A percentile compares a stretch with the other conserved stretches of the same genome.
Evolutionary conservation across 306 rosid genomes (phyloP).

Genomic region (Calophaca sinica): DNA sequence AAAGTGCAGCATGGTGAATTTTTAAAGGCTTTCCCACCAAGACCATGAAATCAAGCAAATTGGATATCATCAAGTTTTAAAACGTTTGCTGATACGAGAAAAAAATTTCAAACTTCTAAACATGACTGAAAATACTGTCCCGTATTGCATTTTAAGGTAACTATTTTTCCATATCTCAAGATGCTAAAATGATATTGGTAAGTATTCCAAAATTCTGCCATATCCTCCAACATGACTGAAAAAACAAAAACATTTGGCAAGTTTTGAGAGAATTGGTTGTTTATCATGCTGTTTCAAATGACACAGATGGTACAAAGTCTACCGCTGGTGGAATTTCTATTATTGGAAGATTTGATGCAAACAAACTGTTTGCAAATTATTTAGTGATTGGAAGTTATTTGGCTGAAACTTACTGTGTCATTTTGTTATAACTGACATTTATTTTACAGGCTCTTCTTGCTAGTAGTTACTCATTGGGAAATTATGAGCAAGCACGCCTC

Average conservation of each 20-base stretch:
- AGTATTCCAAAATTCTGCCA: background rate
- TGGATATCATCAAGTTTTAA: conserved; percentile 6
- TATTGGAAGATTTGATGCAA: conserved; percentile 10
- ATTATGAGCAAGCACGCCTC: conserved; percentile 75
- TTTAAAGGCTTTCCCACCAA: conserved; percentile 19
- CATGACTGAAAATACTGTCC: conserved; percentile 11
- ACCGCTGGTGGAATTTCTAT: conserved; percentile 6
- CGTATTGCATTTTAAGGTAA: background rate
- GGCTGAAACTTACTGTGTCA: conserved; percentile 36
- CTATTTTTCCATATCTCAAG: conserved; percentile 10
- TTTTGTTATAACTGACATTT: conserved; percentile 28
- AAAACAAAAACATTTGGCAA: background rate
- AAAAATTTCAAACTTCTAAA: conserved; percentile 1
- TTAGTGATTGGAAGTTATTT: conserved; percentile 29
- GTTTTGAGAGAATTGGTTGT: conserved; percentile 23
- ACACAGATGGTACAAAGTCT: conserved; percentile 28
- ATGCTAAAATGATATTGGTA: conserved; percentile 13
- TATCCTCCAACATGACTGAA: background rate
- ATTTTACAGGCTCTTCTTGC: conserved; percentile 86
- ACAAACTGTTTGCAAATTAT: conserved; percentile 25
- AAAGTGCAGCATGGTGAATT: conserved; percentile 16
- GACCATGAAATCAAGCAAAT: conserved; percentile 14
- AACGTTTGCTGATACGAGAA: background rate
- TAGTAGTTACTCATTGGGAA: conserved; percentile 70
- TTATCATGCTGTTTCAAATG: conserved; percentile 8